phyloP scores from a whole-genome alignment of 495 filamentous ascomycete species.

The Penicillium lividum region DNA sequence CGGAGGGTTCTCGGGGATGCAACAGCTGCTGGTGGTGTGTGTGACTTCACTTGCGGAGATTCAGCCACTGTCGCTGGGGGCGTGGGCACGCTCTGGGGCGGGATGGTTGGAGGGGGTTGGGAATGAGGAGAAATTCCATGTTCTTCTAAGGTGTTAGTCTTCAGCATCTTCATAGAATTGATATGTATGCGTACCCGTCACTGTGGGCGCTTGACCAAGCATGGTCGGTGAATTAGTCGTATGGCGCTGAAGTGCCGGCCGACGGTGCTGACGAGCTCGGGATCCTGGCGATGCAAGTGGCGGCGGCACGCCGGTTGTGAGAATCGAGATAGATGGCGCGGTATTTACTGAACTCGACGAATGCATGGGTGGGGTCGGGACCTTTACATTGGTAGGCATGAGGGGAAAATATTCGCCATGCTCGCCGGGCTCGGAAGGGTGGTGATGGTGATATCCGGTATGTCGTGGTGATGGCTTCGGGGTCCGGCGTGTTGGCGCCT shows the following conservation, averaged over 20 bases:
- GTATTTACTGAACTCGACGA: constrained; percentile 36
- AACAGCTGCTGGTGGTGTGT: constrained; percentile 39
- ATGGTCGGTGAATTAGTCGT: constrained; percentile 82
- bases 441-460: constrained; percentile 53
- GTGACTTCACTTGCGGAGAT: constrained; percentile 36
- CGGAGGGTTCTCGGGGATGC: constrained; percentile 40
- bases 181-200: constrained; percentile 31
- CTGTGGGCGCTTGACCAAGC: constrained; percentile 35
- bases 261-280: constrained; percentile 48
- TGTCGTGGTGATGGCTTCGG: constrained; percentile 77
- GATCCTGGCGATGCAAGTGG: constrained; percentile 81
- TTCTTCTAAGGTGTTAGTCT: constrained; percentile 32
- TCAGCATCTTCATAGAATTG: not conserved
- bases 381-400: constrained; percentile 59
- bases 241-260: constrained; percentile 58
- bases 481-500: constrained; percentile 78
- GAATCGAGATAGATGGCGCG: constrained; percentile 68
- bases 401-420: constrained; percentile 88
- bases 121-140: constrained; percentile 25
- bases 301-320: constrained; percentile 78
- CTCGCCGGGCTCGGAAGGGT: constrained; percentile 66
- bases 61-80: constrained; percentile 41
- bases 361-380: constrained; percentile 40
- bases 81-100: constrained; percentile 37
- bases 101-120: constrained; percentile 19